Conservation (phyloP, 805 yeast species). For the Candida dendrica region DNA sequence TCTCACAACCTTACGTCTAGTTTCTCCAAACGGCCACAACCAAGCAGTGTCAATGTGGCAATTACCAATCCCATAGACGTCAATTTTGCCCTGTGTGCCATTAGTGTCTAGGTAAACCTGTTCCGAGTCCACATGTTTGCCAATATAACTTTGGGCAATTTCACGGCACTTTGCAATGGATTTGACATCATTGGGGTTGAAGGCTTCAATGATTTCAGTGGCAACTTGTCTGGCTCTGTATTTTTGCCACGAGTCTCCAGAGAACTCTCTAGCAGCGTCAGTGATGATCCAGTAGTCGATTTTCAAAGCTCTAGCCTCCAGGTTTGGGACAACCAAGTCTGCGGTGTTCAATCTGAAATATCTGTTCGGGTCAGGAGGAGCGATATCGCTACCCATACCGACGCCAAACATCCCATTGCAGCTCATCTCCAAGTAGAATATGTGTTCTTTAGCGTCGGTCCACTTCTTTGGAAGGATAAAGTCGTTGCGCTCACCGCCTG, state of each 20-base stretch:
- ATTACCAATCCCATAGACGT: conserved; percentile 84
- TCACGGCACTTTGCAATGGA: conserved; percentile 58
- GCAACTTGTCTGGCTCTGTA: conserved; percentile 76
- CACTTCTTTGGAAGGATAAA: conserved; percentile 58
- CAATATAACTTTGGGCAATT: conserved; percentile 58
- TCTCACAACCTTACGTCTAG: conserved; percentile 85
- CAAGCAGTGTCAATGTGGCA: conserved; percentile 98
- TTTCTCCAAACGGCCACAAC: conserved; percentile 99
- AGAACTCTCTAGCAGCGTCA: conserved; percentile 86
- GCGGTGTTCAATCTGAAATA: conserved; percentile 62
- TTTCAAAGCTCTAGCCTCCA: conserved; percentile 68
- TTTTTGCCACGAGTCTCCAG: conserved; percentile 71
- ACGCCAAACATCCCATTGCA: conserved; percentile 94
- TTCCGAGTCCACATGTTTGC: conserved; percentile 54
- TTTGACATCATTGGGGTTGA: conserved; percentile 61
- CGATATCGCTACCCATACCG: conserved; percentile 50
- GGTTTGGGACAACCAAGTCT: conserved; percentile 75
- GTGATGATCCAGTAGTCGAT: conserved; percentile 84
- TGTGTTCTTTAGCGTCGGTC: conserved; percentile 45
- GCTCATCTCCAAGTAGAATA: conserved; percentile 79
- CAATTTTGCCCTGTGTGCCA: conserved; percentile 30
- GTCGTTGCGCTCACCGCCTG: conserved; percentile 76
- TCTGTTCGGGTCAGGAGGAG: conserved; percentile 66
- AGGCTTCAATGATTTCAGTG: conserved; percentile 74
- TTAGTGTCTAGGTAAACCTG: conserved; percentile 47